These are phyloP conservation scores for Phytophthora europaea DNA, from an alignment of 352 stramenopile species.

Conservation along the genomic window DNA sequence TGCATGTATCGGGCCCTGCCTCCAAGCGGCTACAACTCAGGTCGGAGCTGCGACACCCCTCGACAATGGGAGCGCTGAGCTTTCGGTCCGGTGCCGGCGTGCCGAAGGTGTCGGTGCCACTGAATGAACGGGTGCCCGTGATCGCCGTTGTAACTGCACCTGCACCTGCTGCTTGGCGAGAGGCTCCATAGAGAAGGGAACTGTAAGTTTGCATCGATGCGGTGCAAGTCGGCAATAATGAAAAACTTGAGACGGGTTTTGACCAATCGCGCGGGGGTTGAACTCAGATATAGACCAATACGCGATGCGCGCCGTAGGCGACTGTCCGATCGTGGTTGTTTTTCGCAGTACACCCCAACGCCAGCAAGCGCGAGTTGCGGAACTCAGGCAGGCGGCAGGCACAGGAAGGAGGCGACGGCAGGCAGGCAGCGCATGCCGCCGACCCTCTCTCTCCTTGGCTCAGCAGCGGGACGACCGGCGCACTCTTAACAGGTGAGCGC, in stretches of 20 bases:
- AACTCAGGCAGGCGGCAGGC: constrained; percentile 33
- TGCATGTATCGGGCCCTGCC: neutral
- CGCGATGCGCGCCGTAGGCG: constrained; percentile 16
- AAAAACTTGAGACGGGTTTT: constrained; percentile 25
- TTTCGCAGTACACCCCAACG: constrained; percentile 39
- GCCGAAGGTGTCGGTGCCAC: neutral
- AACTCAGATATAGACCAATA: constrained; percentile 25
- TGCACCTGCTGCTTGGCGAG: neutral
- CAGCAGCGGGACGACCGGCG: constrained; percentile 13
- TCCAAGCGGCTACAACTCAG: constrained; percentile 8
- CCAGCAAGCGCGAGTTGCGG: constrained; percentile 37
- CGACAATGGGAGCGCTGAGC: constrained; percentile 7
- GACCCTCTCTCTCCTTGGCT: constrained; percentile 24
- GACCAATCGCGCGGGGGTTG: constrained; percentile 29
- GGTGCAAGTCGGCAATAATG: constrained; percentile 5
- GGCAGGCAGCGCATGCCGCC: constrained; percentile 43
- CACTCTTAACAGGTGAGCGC: constrained; percentile 21
- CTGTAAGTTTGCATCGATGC: neutral
- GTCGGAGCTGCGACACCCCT: constrained; percentile 9
- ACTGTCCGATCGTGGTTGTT: constrained; percentile 50
- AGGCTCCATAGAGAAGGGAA: neutral
- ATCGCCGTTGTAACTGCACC: neutral
- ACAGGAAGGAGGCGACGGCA: constrained; percentile 1
- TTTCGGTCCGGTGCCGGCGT: neutral
- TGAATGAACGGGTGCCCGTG: too few relatives aligned